Percentiles rank a stretch among this genome's conserved stretches.
Evolutionary conservation across 305 asterid species (phyloP).

Genomic region (Nicotiana rustica): DNA sequence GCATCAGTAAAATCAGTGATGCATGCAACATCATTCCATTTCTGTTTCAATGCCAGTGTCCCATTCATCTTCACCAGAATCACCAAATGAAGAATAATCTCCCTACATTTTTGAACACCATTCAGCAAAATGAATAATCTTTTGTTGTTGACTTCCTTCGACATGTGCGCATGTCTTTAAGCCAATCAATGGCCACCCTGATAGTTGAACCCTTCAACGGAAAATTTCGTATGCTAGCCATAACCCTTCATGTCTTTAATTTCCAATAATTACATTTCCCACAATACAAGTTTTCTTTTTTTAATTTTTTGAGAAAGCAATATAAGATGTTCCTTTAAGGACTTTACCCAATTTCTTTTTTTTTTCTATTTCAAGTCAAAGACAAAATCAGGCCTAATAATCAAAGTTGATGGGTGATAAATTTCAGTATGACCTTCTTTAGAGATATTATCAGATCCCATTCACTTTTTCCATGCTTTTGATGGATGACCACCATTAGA

Average conservation of each 20-base stretch:
- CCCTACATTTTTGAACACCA: constrained; percentile 11
- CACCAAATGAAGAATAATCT: not conserved
- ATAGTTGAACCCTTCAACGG: too few species aligned
- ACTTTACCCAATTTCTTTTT: not conserved
- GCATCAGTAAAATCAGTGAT: too few species aligned
- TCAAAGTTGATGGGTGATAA: not conserved
- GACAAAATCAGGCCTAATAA: not conserved
- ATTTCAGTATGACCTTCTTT: not conserved
- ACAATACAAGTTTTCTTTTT: too few species aligned
- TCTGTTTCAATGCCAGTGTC: too few species aligned
- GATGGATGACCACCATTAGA: not conserved
- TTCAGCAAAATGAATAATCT: constrained; percentile 21
- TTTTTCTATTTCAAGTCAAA: not conserved
- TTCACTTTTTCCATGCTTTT: not conserved
- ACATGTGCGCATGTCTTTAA: not conserved
- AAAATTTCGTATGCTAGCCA: too few species aligned
- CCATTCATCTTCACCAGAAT: too few species aligned
- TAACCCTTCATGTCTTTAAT: not conserved
- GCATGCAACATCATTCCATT: too few species aligned
- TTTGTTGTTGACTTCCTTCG: constrained; percentile 28
- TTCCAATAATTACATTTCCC: too few species aligned
- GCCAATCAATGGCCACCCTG: too few species aligned
- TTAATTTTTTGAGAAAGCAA: too few species aligned
- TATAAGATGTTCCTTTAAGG: too few species aligned
- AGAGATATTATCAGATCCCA: not conserved